These are phyloP conservation scores for Penicillium janthinellum DNA, from an alignment of 2,329 filamentous ascomycete species.

Conservation along the genomic window DNA sequence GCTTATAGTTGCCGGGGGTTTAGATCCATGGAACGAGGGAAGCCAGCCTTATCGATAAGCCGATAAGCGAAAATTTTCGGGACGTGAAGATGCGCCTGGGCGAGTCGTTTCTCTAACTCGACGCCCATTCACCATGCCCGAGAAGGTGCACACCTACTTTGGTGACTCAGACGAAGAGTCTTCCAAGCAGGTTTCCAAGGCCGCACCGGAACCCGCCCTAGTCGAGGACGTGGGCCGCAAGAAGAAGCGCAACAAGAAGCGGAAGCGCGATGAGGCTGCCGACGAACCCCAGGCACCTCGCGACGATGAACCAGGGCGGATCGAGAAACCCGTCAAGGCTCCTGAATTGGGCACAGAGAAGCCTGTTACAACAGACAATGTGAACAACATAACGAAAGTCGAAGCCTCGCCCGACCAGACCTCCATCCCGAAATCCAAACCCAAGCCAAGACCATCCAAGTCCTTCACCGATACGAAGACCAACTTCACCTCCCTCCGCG, in stretches of 20 bases:
- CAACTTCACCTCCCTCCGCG: slow-evolving; percentile 38
- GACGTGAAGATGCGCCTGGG: slow-evolving; percentile 4
- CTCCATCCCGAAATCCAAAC: slow-evolving; percentile 9
- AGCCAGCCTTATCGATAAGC: slow-evolving; percentile 16
- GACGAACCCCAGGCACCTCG: slow-evolving; percentile 11
- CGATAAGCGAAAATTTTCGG: slow-evolving; percentile 23
- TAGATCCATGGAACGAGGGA: neutral
- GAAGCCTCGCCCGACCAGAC: neutral
- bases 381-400: neutral
- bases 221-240: slow-evolving; percentile 19
- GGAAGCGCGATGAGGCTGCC: slow-evolving; percentile 33
- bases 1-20: neutral
- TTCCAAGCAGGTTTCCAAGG: slow-evolving; percentile 16
- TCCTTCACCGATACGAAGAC: slow-evolving; percentile 25
- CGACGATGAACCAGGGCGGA: slow-evolving; percentile 11
- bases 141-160: slow-evolving; percentile 45
- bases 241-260: slow-evolving; percentile 37
- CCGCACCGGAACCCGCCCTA: neutral
- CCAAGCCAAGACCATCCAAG: slow-evolving; percentile 17
- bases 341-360: neutral
- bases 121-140: slow-evolving; percentile 40
- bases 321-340: slow-evolving; percentile 1
- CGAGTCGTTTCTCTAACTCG: neutral
- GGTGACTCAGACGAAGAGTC: slow-evolving; percentile 35
- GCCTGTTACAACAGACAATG: neutral